Evolutionary conservation across 1,139 yeast species (phyloP), one percentile per base, ranked within the genome.

Genomic region (Blastobotrys indianensis): DNA sequence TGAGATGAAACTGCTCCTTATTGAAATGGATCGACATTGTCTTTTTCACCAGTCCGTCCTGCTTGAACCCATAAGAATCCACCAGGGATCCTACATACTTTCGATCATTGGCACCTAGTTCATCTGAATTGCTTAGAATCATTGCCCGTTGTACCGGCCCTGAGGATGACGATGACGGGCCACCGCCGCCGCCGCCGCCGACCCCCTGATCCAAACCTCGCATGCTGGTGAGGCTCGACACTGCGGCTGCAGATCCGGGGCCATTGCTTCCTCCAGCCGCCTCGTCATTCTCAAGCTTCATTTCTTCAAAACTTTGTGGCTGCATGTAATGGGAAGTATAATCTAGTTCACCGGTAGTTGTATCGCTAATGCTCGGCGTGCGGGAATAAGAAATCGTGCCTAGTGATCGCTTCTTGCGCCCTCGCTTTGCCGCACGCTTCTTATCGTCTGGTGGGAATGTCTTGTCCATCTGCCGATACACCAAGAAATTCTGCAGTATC

Each of bases 1-100:
- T 80, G 45, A 88, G 66, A 60, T 90, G 96, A 47, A 84, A 76
- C 9, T 56, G 61, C 40, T 60, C 55, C 33, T 68, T 67, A 44
- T 63, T 55, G 47, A 68, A 58, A 3, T 77, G 75, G 13, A 87
- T 69, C 4, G 90, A 79, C 53, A 88, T 71, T 0, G 97, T 85
- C 63, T 87, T 87, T 63, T 88, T 88, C 50, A 87, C 79, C 41
- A 88, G 72, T 0, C 95, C 95, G 47, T 78, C 77, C 47, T 81
- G 84, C 59, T 82, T 82, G 59, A 82, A 82, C 5, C 83, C 82
- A 56, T 79, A 80, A 3, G 82, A 74, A 32, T 78, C 76, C 6
- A 76, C 76, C 37, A 79, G 63, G 0, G 83, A 77, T 3, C 83
- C 84, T 25, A 75, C 77, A 8, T 76, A 60, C 61, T 45, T 77